Evolutionary conservation across 495 filamentous ascomycete genomes (phyloP).

Genomic region (Physcia stellaris): DNA sequence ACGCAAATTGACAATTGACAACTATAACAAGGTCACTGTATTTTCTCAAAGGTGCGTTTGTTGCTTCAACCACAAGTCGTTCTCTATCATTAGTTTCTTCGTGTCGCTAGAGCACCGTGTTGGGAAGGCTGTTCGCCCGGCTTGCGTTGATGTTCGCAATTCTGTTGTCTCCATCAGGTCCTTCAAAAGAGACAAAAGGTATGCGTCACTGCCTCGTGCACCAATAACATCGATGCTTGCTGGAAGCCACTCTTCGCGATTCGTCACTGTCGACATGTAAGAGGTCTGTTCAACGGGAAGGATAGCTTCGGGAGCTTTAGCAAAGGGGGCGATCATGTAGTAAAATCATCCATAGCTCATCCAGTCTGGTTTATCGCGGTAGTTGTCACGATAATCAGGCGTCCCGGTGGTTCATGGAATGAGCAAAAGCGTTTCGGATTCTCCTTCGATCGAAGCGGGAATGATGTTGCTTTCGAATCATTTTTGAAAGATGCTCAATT

Average conservation of each 20-base stretch:
- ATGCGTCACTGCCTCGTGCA: neutral
- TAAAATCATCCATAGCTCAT: constrained; percentile 1
- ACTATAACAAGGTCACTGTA: no score
- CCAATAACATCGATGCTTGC: neutral
- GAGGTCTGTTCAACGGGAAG: constrained; percentile 4
- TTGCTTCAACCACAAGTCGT: no score
- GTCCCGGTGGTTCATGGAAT: constrained; percentile 3
- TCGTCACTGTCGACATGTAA: constrained; percentile 5
- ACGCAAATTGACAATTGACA: no score
- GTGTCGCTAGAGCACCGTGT: no score
- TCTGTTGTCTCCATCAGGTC: no score
- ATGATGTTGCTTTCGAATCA: neutral
- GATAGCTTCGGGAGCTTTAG: constrained; percentile 5
- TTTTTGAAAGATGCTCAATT: neutral
- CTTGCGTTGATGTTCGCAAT: no score
- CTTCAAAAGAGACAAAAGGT: no score
- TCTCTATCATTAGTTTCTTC: no score
- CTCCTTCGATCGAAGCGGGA: constrained; percentile 1
- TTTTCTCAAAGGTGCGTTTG: no score
- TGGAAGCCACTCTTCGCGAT: constrained; percentile 1
- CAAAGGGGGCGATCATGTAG: constrained; percentile 3
- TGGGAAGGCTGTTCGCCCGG: no score
- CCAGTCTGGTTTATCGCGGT: neutral
- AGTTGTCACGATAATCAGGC: constrained; percentile 6
- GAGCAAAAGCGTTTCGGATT: constrained; percentile 1